Conservation (phyloP, 768 basidiomycete species). For the Tylopilus vinaceipallidus region DNA sequence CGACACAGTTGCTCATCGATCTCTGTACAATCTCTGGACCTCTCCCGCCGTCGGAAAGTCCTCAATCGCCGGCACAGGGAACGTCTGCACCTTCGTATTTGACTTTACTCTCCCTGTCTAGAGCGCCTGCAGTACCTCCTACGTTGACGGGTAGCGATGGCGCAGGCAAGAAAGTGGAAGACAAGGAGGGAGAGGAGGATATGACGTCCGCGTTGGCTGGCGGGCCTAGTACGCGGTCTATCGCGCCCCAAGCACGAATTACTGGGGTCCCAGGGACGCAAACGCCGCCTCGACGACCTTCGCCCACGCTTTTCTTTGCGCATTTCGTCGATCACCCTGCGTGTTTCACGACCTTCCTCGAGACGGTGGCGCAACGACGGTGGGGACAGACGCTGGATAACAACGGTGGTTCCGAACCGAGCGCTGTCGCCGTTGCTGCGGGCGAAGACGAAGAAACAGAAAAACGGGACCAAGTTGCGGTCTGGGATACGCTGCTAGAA, state of each 20-base stretch:
- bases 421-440: constrained; percentile 10
- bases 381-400: constrained; percentile 75
- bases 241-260: constrained; percentile 5
- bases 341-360: constrained; percentile 84
- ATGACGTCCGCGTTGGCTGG: constrained; percentile 17
- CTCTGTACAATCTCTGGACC: constrained; percentile 72
- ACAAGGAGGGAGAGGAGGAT: constrained; percentile 17
- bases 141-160: constrained; percentile 37
- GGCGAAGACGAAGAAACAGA: constrained; percentile 49
- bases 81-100: constrained; percentile 61
- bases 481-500: constrained; percentile 96
- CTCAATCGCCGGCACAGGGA: constrained; percentile 22
- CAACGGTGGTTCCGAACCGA: constrained; percentile 7
- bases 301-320: constrained; percentile 85
- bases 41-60: constrained; percentile 34
- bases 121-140: constrained; percentile 44
- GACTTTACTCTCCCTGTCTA: constrained; percentile 74
- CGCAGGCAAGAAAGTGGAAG: constrained; percentile 18
- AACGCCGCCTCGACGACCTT: constrained; percentile 55
- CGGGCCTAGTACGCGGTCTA: constrained; percentile 27
- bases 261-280: constrained; percentile 15
- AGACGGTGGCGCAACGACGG: constrained; percentile 74
- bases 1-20: constrained; percentile 89
- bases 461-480: constrained; percentile 69
- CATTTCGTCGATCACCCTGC: constrained; percentile 89